Evolutionary conservation across 2,329 filamentous ascomycete genomes (phyloP).

Genomic region (Monosporascus sp.): DNA sequence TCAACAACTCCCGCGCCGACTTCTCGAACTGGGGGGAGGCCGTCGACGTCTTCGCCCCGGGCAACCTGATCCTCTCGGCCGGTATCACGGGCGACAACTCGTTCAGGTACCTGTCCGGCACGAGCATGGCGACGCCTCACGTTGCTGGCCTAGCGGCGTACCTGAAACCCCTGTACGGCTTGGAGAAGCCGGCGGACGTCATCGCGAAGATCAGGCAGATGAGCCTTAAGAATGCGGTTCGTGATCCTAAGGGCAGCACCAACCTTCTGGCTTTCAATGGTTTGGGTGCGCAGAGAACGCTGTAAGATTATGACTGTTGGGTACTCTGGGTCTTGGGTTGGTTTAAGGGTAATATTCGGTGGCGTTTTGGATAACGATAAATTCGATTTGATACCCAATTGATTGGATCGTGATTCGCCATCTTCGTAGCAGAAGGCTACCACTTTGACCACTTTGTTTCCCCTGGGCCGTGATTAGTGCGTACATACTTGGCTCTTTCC

Average conservation of each 20-base stretch:
- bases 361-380: too few relatives aligned
- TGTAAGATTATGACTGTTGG: too few relatives aligned
- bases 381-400: too few relatives aligned
- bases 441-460: too few relatives aligned
- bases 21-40: slow-evolving; percentile 29
- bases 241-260: background rate
- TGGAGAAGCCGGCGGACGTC: background rate
- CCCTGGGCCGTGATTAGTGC: too few relatives aligned
- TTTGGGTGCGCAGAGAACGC: background rate
- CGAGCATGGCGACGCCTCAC: background rate
- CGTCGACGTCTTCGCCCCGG: slow-evolving; percentile 4
- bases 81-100: background rate
- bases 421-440: too few relatives aligned
- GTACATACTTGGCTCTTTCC: too few relatives aligned
- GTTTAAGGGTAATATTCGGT: too few relatives aligned
- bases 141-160: background rate
- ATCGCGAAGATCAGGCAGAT: background rate
- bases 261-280: slow-evolving; percentile 1
- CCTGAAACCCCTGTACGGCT: background rate
- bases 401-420: too few relatives aligned
- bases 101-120: background rate
- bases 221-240: background rate
- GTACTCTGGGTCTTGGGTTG: too few relatives aligned
- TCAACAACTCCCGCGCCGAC: slow-evolving; percentile 24
- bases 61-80: background rate